Conservation (phyloP, 768 basidiomycete species). For the Tylopilus felleus region DNA sequence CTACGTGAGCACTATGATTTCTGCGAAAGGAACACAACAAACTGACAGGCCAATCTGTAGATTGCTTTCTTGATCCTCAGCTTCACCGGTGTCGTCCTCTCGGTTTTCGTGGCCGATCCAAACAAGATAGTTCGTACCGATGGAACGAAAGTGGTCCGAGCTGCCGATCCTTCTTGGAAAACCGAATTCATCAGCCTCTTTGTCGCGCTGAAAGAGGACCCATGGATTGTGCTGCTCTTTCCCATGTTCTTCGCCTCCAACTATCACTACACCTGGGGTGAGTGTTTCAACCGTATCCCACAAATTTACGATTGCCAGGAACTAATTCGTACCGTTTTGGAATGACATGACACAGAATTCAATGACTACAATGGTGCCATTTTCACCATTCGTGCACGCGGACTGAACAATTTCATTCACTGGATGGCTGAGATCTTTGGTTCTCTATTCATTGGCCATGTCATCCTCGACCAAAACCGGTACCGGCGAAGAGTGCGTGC, state of each 20-base stretch:
- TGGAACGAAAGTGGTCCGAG: slow-evolving; percentile 59
- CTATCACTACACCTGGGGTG: slow-evolving; percentile 85
- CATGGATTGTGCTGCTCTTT: slow-evolving; percentile 70
- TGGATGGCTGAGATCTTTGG: slow-evolving; percentile 79
- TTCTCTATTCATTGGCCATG: slow-evolving; percentile 64
- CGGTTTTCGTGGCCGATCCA: slow-evolving; percentile 68
- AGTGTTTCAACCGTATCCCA: slow-evolving; percentile 21
- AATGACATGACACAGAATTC: slow-evolving; percentile 52
- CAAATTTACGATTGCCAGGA: neutral
- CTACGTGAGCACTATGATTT: slow-evolving; percentile 59
- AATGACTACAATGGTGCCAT: slow-evolving; percentile 75
- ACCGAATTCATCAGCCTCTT: slow-evolving; percentile 68
- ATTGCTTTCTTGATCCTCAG: slow-evolving; percentile 75
- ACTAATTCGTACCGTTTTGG: neutral
- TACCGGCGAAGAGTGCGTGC: slow-evolving; percentile 67
- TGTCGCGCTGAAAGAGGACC: slow-evolving; percentile 64
- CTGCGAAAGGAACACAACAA: neutral
- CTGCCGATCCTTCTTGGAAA: slow-evolving; percentile 72
- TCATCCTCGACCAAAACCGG: slow-evolving; percentile 55
- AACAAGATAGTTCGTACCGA: slow-evolving; percentile 71
- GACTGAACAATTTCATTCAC: slow-evolving; percentile 76
- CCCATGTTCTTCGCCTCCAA: slow-evolving; percentile 85
- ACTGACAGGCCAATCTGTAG: slow-evolving; percentile 35
- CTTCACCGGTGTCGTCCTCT: slow-evolving; percentile 59
- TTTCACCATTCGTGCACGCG: slow-evolving; percentile 78